These are phyloP conservation scores for Lithohypha guttulata DNA, from an alignment of 2,329 filamentous ascomycete genomes.

Conservation along the genomic window DNA sequence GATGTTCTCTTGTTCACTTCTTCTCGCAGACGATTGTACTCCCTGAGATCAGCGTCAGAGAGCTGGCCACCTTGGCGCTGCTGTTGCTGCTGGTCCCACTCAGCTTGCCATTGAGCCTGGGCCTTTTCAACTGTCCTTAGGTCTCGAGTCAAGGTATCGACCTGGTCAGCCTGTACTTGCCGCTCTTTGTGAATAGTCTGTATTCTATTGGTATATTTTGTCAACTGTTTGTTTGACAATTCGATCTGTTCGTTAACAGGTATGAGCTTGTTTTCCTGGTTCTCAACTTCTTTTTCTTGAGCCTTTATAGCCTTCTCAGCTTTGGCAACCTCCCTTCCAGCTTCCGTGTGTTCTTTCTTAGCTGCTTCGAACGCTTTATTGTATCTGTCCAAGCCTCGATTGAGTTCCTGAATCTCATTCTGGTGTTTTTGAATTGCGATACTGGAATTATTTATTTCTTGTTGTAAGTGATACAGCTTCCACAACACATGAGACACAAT, in stretches of 20 bases:
- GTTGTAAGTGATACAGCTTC: conserved; percentile 94
- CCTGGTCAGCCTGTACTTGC: conserved; percentile 56
- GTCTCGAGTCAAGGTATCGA: conserved; percentile 68
- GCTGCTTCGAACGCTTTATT: conserved; percentile 71
- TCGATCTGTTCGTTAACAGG: conserved; percentile 88
- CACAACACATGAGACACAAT: conserved; percentile 89
- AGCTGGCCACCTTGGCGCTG: conserved; percentile 80
- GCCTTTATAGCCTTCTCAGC: conserved; percentile 75
- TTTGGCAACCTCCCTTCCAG: conserved; percentile 64
- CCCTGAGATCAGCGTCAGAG: conserved; percentile 73
- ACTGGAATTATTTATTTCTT: conserved; percentile 82
- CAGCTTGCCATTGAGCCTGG: conserved; percentile 72
- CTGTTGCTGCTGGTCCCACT: conserved; percentile 74
- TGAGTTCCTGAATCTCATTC: conserved; percentile 85
- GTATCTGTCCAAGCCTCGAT: conserved; percentile 75
- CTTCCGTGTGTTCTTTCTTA: conserved; percentile 68
- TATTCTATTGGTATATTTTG: conserved; percentile 57
- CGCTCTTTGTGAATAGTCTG: conserved; percentile 64
- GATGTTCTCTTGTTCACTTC: conserved; percentile 78
- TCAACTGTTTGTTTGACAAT: conserved; percentile 61
- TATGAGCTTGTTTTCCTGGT: conserved; percentile 72
- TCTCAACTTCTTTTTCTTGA: conserved; percentile 79
- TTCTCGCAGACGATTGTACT: conserved; percentile 74
- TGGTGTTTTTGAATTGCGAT: conserved; percentile 86
- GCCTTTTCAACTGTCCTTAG: conserved; percentile 80